These are phyloP conservation scores for Cardamine chenopodiifolia DNA, from an alignment of 345 rosid genomes.

Conservation along the genomic window DNA sequence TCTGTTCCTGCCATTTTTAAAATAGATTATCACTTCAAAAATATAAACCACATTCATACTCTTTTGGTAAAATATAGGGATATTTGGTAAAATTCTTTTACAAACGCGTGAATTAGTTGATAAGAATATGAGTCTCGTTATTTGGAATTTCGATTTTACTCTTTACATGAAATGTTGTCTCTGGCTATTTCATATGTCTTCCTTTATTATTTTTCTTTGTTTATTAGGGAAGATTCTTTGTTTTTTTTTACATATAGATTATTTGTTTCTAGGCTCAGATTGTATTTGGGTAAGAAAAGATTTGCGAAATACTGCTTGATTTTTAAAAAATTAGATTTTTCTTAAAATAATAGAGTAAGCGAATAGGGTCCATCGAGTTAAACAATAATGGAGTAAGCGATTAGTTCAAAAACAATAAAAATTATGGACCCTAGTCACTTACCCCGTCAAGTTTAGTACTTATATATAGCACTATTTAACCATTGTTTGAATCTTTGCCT, in stretches of 20 bases:
- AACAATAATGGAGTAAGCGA: too few relatives aligned
- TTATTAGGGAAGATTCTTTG: slow-evolving; percentile 13
- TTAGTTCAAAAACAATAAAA: background rate
- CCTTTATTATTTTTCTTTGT: background rate
- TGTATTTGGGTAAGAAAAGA: slow-evolving; percentile 14
- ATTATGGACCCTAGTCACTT: background rate
- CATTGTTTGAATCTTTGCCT: slow-evolving; percentile 19
- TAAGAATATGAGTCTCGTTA: background rate
- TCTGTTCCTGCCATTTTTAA: too few relatives aligned
- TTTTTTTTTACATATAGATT: slow-evolving; percentile 1
- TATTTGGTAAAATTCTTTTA: background rate
- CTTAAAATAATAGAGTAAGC: slow-evolving; percentile 12
- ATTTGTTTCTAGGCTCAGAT: slow-evolving; percentile 18
- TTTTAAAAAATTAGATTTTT: background rate
- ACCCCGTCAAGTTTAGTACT: background rate
- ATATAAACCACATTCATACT: background rate
- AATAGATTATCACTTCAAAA: background rate
- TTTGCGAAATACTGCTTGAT: slow-evolving; percentile 22
- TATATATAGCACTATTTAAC: background rate
- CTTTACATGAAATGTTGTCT: slow-evolving; percentile 4
- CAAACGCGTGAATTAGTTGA: slow-evolving; percentile 7
- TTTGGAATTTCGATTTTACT: slow-evolving; percentile 3
- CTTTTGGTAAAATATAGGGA: background rate
- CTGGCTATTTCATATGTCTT: background rate
- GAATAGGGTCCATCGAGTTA: background rate